These are phyloP conservation scores for Pyrenula aspistea DNA, from an alignment of 495 filamentous ascomycete genomes.

Conservation along the genomic window DNA sequence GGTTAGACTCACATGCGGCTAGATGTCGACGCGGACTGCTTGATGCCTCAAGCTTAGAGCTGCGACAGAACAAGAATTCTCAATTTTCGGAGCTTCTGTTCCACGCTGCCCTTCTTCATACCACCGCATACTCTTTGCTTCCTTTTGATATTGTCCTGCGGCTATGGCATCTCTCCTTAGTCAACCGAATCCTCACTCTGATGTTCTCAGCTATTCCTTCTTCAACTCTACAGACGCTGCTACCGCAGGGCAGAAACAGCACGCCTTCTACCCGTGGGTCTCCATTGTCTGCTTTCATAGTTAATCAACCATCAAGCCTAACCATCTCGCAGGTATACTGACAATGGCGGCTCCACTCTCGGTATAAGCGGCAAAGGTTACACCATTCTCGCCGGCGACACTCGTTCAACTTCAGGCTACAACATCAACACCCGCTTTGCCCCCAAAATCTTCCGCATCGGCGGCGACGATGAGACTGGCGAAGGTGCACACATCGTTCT, in stretches of 20 bases:
- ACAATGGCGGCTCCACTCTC: conserved; percentile 93
- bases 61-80: no score
- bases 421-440: conserved; percentile 94
- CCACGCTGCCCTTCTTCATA: no score
- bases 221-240: conserved; percentile 28
- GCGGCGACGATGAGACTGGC: conserved; percentile 73
- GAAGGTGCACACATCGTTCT: conserved; percentile 74
- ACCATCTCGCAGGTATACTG: conserved; percentile 69
- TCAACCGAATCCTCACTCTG: conserved; percentile 25
- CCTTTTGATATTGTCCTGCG: no score
- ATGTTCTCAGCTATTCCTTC: conserved; percentile 49
- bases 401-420: conserved; percentile 86
- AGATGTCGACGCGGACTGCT: conserved; percentile 4
- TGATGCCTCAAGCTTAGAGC: conserved; percentile 7
- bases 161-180: conserved; percentile 35
- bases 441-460: conserved; percentile 94
- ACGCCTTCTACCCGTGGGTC: conserved; percentile 86
- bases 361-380: conserved; percentile 92
- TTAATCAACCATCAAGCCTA: background rate
- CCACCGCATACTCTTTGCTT: no score
- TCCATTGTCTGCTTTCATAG: conserved; percentile 2
- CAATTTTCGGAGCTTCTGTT: no score
- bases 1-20: background rate
- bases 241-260: conserved; percentile 45
- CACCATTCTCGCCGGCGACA: conserved; percentile 91